Conservation (phyloP, 345 rosid species). For the Hibiscus tridactylites region DNA sequence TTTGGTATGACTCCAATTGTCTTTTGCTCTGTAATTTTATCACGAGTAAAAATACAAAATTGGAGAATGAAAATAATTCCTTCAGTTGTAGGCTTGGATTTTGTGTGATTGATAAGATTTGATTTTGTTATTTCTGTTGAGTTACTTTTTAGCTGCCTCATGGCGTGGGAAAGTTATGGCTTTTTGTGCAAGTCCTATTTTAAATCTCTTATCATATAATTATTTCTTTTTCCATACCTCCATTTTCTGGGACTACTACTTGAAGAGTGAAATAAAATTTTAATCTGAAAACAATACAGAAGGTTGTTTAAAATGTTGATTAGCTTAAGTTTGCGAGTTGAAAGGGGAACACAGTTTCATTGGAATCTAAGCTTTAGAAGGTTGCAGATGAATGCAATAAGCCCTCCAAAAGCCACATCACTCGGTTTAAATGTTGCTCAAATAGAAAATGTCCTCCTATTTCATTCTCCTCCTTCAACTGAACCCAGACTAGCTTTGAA, state of each 20-base stretch:
- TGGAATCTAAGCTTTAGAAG: not conserved
- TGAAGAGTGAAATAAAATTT: too few species aligned
- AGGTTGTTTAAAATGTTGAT: too few species aligned
- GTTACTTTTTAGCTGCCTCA: not conserved
- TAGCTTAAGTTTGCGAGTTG: too few species aligned
- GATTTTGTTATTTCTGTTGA: not conserved
- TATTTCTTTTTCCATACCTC: too few species aligned
- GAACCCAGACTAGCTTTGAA: not conserved
- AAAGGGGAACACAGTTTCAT: not conserved
- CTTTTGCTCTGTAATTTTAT: conserved; percentile 4
- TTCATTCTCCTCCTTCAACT: not conserved
- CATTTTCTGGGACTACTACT: too few species aligned
- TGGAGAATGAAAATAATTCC: conserved; percentile 9
- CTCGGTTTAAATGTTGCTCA: not conserved
- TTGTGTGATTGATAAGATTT: not conserved
- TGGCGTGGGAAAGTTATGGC: not conserved
- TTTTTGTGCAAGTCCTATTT: not conserved
- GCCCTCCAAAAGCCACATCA: not conserved
- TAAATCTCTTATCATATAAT: not conserved
- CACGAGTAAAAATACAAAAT: not conserved
- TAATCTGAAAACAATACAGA: too few species aligned
- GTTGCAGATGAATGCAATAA: not conserved
- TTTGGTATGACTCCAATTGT: not conserved
- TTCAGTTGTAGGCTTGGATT: not conserved
- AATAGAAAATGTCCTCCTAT: not conserved